Conservation (phyloP, 192 early-diverging fungal genomes). For the Coemansia sp. region DNA sequence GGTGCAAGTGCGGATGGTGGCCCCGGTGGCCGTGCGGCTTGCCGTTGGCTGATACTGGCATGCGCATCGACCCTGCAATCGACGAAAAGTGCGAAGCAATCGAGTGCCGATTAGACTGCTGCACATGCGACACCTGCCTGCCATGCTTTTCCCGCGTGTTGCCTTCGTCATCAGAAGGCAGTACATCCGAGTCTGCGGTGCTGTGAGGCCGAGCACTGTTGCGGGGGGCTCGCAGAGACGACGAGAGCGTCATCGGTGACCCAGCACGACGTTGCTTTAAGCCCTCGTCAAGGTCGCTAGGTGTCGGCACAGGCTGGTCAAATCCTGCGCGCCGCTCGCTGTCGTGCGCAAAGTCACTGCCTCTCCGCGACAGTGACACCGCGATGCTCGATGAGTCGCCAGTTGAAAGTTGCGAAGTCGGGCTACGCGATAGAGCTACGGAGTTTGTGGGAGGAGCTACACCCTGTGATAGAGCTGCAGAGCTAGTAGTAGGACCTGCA, state of each 20-base stretch:
- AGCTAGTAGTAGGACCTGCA: not conserved
- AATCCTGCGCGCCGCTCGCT: slow-evolving; percentile 27
- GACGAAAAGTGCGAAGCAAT: slow-evolving; percentile 30
- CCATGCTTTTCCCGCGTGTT: not conserved
- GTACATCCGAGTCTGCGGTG: slow-evolving; percentile 19
- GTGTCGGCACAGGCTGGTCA: slow-evolving; percentile 25
- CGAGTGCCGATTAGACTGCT: slow-evolving; percentile 17
- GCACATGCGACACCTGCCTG: not conserved
- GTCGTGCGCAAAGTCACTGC: slow-evolving; percentile 12
- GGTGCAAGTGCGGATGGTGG: slow-evolving; percentile 13
- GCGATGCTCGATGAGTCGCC: not conserved
- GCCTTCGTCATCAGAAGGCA: slow-evolving; percentile 23
- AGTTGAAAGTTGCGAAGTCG: not conserved
- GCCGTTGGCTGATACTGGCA: not conserved
- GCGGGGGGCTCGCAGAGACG: slow-evolving; percentile 20
- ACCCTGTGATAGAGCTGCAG: slow-evolving; percentile 10
- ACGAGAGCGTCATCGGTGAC: slow-evolving; percentile 22
- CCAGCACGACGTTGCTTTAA: slow-evolving; percentile 32
- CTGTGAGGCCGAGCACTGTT: slow-evolving; percentile 11
- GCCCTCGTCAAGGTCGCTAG: slow-evolving; percentile 21
- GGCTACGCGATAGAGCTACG: not conserved
- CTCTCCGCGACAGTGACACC: not conserved
- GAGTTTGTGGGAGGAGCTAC: not conserved
- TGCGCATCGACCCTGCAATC: slow-evolving; percentile 15
- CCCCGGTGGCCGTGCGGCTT: not conserved